Evolutionary conservation across 108 stramenopile species (phyloP).

Genomic region (Skeletonema costatum): DNA sequence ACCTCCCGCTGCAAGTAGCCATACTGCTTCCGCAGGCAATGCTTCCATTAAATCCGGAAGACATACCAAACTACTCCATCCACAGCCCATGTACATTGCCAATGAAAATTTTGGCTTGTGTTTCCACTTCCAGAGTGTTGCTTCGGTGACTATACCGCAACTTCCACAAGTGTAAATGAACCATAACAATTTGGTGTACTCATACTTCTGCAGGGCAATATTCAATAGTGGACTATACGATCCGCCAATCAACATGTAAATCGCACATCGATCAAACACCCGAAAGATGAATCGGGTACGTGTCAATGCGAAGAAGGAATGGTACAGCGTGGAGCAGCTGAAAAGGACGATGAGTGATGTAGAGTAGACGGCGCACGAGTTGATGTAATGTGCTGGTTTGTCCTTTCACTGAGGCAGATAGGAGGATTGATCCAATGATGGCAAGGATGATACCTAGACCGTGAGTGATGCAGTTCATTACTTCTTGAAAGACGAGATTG

Average conservation of each 20-base stretch:
- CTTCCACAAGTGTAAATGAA: slow-evolving; percentile 85
- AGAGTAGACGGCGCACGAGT: slow-evolving; percentile 79
- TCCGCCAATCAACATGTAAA: slow-evolving; percentile 96
- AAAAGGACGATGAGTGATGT: slow-evolving; percentile 83
- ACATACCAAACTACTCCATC: slow-evolving; percentile 70
- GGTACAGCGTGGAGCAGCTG: slow-evolving; percentile 81
- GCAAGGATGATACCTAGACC: slow-evolving; percentile 86
- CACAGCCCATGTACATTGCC: slow-evolving; percentile 83
- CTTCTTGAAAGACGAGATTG: slow-evolving; percentile 81
- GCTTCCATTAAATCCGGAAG: slow-evolving; percentile 55
- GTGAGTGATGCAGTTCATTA: slow-evolving; percentile 92
- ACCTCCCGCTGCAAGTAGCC: slow-evolving; percentile 70
- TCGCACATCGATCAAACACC: slow-evolving; percentile 92
- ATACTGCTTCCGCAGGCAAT: slow-evolving; percentile 43
- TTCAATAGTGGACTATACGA: slow-evolving; percentile 93
- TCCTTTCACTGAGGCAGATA: slow-evolving; percentile 59
- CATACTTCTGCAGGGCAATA: slow-evolving; percentile 75
- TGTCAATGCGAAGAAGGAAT: slow-evolving; percentile 87
- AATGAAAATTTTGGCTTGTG: slow-evolving; percentile 63
- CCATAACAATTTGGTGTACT: slow-evolving; percentile 55
- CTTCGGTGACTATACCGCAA: slow-evolving; percentile 71
- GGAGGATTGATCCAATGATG: slow-evolving; percentile 62
- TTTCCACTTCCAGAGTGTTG: slow-evolving; percentile 57
- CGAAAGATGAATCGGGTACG: slow-evolving; percentile 61
- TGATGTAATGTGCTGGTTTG: slow-evolving; percentile 29